Conservation (phyloP, 1,139 yeast species). For the Kurtzmaniella quercitrusa region DNA sequence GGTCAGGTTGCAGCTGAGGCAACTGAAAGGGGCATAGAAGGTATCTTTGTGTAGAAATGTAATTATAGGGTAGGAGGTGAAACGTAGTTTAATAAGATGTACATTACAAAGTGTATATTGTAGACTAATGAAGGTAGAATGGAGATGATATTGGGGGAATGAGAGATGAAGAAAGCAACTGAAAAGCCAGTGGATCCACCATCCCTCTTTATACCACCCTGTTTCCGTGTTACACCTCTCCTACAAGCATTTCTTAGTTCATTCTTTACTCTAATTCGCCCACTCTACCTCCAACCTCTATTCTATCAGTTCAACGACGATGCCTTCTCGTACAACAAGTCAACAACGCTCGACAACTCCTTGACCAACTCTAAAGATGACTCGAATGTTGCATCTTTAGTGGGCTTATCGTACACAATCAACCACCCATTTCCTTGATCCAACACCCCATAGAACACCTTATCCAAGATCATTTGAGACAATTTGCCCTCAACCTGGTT, state of each 20-base stretch:
- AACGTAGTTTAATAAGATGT: too few relatives aligned
- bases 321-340: constrained; percentile 90
- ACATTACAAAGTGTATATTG: too few relatives aligned
- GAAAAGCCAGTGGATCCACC: too few relatives aligned
- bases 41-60: constrained; percentile 21
- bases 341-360: constrained; percentile 85
- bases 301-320: constrained; percentile 54
- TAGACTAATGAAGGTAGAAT: too few relatives aligned
- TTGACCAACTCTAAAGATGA: constrained; percentile 83
- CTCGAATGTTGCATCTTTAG: constrained; percentile 83
- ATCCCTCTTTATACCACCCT: too few relatives aligned
- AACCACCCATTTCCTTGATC: constrained; percentile 99
- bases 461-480: constrained; percentile 94
- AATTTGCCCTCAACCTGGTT: constrained; percentile 92
- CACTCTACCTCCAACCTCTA: neutral
- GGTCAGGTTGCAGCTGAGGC: constrained; percentile 57
- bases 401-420: constrained; percentile 85
- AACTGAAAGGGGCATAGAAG: constrained; percentile 30
- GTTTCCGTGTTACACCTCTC: too few relatives aligned
- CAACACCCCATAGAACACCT: constrained; percentile 88
- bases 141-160: too few relatives aligned
- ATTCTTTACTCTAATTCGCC: neutral
- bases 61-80: neutral
- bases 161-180: too few relatives aligned
- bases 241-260: neutral